Conservation (phyloP, 192 early-diverging fungal genomes). For the Mortierella hygrophila region DNA sequence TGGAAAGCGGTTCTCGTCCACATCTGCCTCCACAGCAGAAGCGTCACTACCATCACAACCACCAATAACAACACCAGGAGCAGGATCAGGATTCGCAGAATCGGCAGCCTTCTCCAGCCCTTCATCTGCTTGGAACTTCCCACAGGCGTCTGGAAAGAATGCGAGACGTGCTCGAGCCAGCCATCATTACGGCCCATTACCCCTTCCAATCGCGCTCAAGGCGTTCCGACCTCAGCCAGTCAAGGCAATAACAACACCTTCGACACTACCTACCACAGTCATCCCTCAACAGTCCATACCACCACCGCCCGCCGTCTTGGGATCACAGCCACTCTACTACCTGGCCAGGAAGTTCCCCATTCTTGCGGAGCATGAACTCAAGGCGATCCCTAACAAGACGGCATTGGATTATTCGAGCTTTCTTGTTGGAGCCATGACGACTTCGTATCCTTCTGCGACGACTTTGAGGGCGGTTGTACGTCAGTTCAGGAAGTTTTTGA, state of each 20-base stretch:
- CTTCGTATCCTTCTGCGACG: constrained; percentile 40
- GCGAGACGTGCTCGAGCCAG: not conserved
- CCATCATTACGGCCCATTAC: constrained; percentile 18
- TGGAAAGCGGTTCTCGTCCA: not conserved
- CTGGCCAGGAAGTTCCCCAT: constrained; percentile 43
- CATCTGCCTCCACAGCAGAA: not conserved
- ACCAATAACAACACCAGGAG: not conserved
- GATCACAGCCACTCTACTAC: constrained; percentile 47
- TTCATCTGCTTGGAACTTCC: constrained; percentile 25
- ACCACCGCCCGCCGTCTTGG: constrained; percentile 36
- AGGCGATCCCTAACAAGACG: constrained; percentile 26
- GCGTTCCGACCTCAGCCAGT: not conserved
- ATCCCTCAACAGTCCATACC: constrained; percentile 22
- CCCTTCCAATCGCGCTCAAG: constrained; percentile 37
- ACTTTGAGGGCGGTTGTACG: constrained; percentile 40
- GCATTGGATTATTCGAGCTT: constrained; percentile 54
- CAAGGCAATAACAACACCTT: not conserved
- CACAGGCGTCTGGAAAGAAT: not conserved
- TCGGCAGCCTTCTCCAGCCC: not conserved
- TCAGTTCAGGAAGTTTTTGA: constrained; percentile 52
- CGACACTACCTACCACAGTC: not conserved
- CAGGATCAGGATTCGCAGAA: not conserved
- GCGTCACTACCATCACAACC: not conserved
- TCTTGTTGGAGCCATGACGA: constrained; percentile 37
- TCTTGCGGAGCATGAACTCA: constrained; percentile 46